Evolutionary conservation across 257 asterid genomes (phyloP).

Genomic region (Scutellaria barbata): DNA sequence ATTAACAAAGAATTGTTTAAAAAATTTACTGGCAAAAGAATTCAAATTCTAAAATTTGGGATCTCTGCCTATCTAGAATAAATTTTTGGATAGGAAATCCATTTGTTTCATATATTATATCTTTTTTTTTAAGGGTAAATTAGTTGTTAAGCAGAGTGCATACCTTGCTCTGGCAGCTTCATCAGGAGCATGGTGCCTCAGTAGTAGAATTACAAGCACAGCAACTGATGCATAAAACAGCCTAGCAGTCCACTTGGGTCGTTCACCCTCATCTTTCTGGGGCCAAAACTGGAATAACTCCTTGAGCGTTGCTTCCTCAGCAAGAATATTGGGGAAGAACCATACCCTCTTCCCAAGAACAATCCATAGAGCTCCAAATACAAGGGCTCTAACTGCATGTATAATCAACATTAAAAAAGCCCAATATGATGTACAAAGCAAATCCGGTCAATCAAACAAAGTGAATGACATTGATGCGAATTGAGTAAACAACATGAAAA

Average conservation of each 20-base stretch:
- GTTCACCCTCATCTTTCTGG: slow-evolving; percentile 87
- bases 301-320: slow-evolving; percentile 97
- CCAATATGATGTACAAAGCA: slow-evolving; percentile 18
- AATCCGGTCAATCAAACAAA: slow-evolving; percentile 9
- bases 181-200: slow-evolving; percentile 99
- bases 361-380: slow-evolving; percentile 81
- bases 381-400: slow-evolving; percentile 80
- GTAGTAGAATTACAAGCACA: slow-evolving; percentile 61
- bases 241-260: slow-evolving; percentile 96
- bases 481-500: neutral
- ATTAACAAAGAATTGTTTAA: neutral
- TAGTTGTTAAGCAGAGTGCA: slow-evolving; percentile 18
- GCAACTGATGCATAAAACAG: slow-evolving; percentile 73
- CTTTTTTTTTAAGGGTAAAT: neutral
- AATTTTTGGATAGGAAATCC: neutral
- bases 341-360: slow-evolving; percentile 88
- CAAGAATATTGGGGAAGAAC: slow-evolving; percentile 99
- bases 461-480: neutral
- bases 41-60: neutral
- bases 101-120: neutral
- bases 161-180: slow-evolving; percentile 99
- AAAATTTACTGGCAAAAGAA: neutral
- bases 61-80: slow-evolving; percentile 2
- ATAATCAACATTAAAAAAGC: slow-evolving; percentile 23
- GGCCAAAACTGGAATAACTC: slow-evolving; percentile 99